phyloP scores from a whole-genome alignment of 164 flowering plant genomes.

The Vitis rupestris region DNA sequence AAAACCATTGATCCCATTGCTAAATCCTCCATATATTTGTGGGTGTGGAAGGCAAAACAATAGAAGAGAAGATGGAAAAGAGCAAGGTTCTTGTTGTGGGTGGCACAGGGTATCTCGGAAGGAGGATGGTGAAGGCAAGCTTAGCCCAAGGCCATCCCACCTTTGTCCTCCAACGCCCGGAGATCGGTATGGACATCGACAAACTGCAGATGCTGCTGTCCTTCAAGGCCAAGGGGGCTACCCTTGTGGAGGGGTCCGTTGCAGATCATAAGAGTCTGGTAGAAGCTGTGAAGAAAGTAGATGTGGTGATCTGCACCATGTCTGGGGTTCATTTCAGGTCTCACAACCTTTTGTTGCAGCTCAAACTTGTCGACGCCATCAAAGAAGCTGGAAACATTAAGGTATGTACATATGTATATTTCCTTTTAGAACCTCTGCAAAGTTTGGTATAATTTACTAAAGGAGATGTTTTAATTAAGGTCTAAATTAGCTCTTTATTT shows the following conservation, averaged over 20 bases:
- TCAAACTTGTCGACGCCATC: conserved; percentile 66
- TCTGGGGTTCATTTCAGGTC: conserved; percentile 60
- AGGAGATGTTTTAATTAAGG: too few species aligned
- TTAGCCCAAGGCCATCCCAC: conserved; percentile 55
- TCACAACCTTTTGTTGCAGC: conserved; percentile 54
- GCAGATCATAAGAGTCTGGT: conserved; percentile 57
- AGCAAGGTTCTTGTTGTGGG: conserved; percentile 62
- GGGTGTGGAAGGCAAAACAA: too few species aligned
- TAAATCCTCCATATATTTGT: too few species aligned
- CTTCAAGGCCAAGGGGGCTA: conserved; percentile 56
- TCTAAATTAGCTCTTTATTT: too few species aligned
- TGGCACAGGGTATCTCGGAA: conserved; percentile 63
- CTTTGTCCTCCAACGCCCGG: conserved; percentile 44
- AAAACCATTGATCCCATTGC: too few species aligned
- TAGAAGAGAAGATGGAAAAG: conserved; percentile 20
- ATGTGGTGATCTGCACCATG: conserved; percentile 59
- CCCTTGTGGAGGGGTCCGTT: conserved; percentile 51
- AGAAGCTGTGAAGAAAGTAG: conserved; percentile 56
- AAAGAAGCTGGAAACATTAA: conserved; percentile 66
- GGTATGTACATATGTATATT: conserved; percentile 25
- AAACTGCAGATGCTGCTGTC: conserved; percentile 49
- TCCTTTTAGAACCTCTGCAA: too few species aligned
- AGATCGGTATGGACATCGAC: conserved; percentile 59
- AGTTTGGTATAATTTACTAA: too few species aligned
- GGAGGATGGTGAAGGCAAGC: conserved; percentile 60